Evolutionary conservation across 148 eudicot genomes (phyloP), one percentile per base, ranked within the genome.

Genomic region (Vaccinium vitisidaea): DNA sequence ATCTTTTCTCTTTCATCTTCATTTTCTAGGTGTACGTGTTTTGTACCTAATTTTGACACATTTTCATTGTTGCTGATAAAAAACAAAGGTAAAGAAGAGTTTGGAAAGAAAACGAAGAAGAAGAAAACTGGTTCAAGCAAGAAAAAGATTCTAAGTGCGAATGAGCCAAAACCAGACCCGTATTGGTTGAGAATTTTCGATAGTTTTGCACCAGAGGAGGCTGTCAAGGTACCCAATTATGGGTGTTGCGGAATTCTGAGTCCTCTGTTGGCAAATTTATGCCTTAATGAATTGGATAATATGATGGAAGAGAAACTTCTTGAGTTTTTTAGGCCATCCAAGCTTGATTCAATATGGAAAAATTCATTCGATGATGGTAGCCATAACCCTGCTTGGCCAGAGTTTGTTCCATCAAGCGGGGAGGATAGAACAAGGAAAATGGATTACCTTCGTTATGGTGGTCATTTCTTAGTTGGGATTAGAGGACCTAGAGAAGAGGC

Each of bases 361-460:
- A 83, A 87, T 77, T 86, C 91, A 9, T 84, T 84, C 9, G 88
- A 89, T 76, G 97, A 91, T 86, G 91, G 96, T 80, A 88, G 93
- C 86, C 96, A 93, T 84, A 97, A 95, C 90, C 98, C 98, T 80
- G 88, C 98, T 54, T 97, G 99, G 99, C 99, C 98, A 1, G 99
- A 97, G 90, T 97, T 97, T 90, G 98, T 97, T 54, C 99, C 98
- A 3, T 89, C 98, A n/a, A 90, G 93, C 80, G 95, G 96, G 81
- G 91, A 87, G 83, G 96, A 94, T 79, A 92, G 92, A 85, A 92
- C 98, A 2, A 92, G 91, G 54, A 97, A 91, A 85, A 95, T 97
- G 98, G 98, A 97, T 88, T 97, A 93, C 77, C 89, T 97, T 54
- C 86, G 99, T 67, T 93, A 85, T 84, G 99, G 95, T 25, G 95